Conservation (phyloP, 805 yeast genomes). For the Saccharomyces paradoxus region DNA sequence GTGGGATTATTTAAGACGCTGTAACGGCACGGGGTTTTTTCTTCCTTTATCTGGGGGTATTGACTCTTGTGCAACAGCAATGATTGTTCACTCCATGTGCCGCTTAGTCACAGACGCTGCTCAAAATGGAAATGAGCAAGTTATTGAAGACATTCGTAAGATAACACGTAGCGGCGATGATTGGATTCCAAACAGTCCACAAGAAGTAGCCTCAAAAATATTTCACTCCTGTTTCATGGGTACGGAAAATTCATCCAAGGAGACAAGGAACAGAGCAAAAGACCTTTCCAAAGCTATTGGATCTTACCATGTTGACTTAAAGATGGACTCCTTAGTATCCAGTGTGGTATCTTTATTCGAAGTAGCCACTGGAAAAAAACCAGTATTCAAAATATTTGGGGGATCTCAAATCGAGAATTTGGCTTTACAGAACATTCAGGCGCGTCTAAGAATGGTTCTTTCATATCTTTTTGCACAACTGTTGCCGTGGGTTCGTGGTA, state of each 20-base stretch:
- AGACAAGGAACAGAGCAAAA: constrained; percentile 77
- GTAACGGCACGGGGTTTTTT: constrained; percentile 84
- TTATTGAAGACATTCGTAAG: constrained; percentile 62
- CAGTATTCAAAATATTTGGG: constrained; percentile 86
- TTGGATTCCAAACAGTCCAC: constrained; percentile 68
- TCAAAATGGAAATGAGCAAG: constrained; percentile 60
- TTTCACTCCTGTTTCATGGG: constrained; percentile 96
- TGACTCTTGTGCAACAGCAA: constrained; percentile 96
- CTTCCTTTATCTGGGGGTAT: constrained; percentile 95
- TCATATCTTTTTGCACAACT: constrained; percentile 90
- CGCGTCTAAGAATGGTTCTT: constrained; percentile 88
- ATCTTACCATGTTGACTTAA: constrained; percentile 82
- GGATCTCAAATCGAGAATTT: constrained; percentile 87
- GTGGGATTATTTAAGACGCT: constrained; percentile 94
- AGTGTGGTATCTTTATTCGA: constrained; percentile 73
- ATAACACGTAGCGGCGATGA: constrained; percentile 50
- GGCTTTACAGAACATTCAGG: constrained; percentile 95
- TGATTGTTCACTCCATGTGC: constrained; percentile 92
- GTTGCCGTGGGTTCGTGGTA: constrained; percentile 86
- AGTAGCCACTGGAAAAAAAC: constrained; percentile 82
- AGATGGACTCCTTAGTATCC: constrained; percentile 77
- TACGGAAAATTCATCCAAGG: constrained; percentile 81
- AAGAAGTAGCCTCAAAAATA: constrained; percentile 63
- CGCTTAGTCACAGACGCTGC: constrained; percentile 69
- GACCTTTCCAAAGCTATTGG: constrained; percentile 70